phyloP scores from a whole-genome alignment of 257 asterid genomes.

The Knoxia roxburghii region DNA sequence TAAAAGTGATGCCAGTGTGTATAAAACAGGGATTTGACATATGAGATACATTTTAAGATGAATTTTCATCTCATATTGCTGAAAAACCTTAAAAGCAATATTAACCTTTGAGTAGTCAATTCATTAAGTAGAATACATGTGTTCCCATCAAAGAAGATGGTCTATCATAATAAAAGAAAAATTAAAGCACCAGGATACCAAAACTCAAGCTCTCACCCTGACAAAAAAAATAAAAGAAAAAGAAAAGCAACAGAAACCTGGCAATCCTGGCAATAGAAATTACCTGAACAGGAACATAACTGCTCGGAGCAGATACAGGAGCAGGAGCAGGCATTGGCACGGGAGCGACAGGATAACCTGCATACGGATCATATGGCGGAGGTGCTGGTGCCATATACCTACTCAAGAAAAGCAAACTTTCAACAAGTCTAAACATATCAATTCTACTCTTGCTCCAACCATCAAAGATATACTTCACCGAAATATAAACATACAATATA shows the following conservation, averaged over 20 bases:
- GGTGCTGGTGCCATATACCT: slow-evolving; percentile 95
- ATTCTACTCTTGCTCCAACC: background rate
- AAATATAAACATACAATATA: background rate
- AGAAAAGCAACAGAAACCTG: background rate
- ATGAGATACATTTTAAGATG: background rate
- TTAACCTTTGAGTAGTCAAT: background rate
- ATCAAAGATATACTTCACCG: background rate
- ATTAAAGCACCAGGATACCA: background rate
- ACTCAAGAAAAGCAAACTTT: slow-evolving; percentile 13
- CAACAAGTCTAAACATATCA: background rate
- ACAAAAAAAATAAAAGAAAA: background rate
- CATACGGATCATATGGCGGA: slow-evolving; percentile 93
- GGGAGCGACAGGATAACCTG: slow-evolving; percentile 78
- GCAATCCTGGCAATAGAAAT: background rate
- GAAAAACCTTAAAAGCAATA: background rate
- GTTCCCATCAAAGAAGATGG: background rate
- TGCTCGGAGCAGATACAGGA: slow-evolving; percentile 87
- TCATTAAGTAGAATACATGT: background rate
- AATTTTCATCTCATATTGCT: background rate
- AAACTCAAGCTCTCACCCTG: background rate
- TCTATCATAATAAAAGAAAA: background rate
- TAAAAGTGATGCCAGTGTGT: background rate
- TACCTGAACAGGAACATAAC: slow-evolving; percentile 96
- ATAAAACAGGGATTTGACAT: background rate
- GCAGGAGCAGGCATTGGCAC: slow-evolving; percentile 84